Base-by-base conservation (phyloP, 1,284 basidiomycete genomes). In the Pulchroboletus neoregius region DNA sequence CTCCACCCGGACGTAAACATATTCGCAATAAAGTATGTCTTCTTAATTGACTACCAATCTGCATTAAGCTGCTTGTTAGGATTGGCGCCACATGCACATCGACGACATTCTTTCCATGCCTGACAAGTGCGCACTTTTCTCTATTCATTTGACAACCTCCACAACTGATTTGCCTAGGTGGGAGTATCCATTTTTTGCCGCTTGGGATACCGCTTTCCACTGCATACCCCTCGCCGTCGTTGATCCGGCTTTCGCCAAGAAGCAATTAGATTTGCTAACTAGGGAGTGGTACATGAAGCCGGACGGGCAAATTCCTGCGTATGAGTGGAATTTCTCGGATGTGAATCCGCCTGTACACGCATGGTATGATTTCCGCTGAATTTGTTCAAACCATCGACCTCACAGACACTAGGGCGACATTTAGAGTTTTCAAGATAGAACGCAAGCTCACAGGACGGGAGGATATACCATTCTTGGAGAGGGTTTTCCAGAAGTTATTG, bases 281-380 rank as follows among this genome's bases (percentile, higher is more conserved):
- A 80, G 95, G 48, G 95, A 99, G 68, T 99, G 95, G 95, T 99
- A 99, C 71, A 89, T 91, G 87, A 96, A 96, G 68, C 95, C 95
- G 2, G 95, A 98, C 65, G 95, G 95, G 33, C 94, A 95, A 57
- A 86, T 99, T 41, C 95, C 95, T 5, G 95, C 95, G 0, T 99
- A 99, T 67, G 95, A 99, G 67, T 99, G 95, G 95, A 98, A 98
- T 68, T 98, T 96, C 60, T 82, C 85, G 47, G 94, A 97, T 63
- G 93, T 97, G 55, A 96, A 97, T 68, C 94, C 94, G 18, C 94
- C 94, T 12, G 95, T 97, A 5, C 94, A 98, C 68, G 94, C 94
- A 11, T 98, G 95, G 93, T 52, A 30, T 35, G 16, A 16, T 24
- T 45, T 15, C 13, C 7, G 7, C 11, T 30, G 35, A 8, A 30